These are phyloP conservation scores for Podaxis sp. DNA, from an alignment of 768 basidiomycete species.

Conservation along the genomic window DNA sequence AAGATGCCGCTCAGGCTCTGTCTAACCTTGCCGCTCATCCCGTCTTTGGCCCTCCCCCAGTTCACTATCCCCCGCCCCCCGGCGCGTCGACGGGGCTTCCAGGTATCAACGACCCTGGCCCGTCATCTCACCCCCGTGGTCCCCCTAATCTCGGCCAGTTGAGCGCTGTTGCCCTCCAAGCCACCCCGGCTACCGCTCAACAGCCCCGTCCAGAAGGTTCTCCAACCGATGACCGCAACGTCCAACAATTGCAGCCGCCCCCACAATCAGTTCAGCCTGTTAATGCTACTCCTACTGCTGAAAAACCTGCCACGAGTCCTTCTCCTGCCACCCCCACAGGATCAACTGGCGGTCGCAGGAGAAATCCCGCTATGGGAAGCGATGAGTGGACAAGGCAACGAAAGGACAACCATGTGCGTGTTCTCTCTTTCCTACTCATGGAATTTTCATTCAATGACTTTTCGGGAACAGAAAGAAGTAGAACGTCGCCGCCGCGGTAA, in stretches of 20 bases:
- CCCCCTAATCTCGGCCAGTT: conserved; percentile 62
- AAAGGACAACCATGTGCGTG: conserved; percentile 76
- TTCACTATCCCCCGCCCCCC: conserved; percentile 28
- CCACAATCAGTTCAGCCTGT: conserved; percentile 6
- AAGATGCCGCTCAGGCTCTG: conserved; percentile 57
- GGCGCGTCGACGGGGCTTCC: conserved; percentile 33
- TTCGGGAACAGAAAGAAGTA: conserved; percentile 81
- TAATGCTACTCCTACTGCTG: neutral
- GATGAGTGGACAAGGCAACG: conserved; percentile 79
- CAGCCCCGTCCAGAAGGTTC: conserved; percentile 13
- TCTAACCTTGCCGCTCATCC: conserved; percentile 46
- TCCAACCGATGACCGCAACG: conserved; percentile 7
- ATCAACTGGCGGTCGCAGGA: conserved; percentile 41
- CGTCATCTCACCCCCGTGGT: conserved; percentile 68
- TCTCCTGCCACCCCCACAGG: conserved; percentile 24
- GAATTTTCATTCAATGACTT: neutral
- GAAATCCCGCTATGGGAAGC: conserved; percentile 59
- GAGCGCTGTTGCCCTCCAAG: conserved; percentile 48
- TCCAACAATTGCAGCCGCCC: conserved; percentile 8
- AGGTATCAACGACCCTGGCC: conserved; percentile 61
- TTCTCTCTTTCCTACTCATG: neutral
- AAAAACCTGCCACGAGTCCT: conserved; percentile 13
- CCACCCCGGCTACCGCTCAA: conserved; percentile 27
- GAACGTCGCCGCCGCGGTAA: conserved; percentile 92
- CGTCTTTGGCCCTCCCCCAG: conserved; percentile 27